Conservation (phyloP, 1,284 basidiomycete genomes). For the Ustilago trichophora region DNA sequence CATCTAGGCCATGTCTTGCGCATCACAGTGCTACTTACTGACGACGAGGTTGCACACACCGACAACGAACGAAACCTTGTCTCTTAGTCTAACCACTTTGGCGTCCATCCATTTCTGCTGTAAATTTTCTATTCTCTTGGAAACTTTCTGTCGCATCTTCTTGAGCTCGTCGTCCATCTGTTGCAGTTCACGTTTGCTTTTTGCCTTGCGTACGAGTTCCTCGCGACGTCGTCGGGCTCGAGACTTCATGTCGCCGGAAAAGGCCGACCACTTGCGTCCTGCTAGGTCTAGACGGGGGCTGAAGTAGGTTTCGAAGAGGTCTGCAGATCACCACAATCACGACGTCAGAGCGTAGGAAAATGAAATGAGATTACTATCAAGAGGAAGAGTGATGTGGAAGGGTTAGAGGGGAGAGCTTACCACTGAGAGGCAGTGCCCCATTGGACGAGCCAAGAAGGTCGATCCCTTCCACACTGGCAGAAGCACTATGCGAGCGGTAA, state of each 20-base stretch:
- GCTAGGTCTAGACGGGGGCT: conserved; percentile 89
- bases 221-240: conserved; percentile 71
- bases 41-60: conserved; percentile 73
- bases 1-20: no score
- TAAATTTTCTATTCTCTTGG: conserved; percentile 76
- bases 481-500: conserved; percentile 25
- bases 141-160: conserved; percentile 79
- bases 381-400: background rate
- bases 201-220: conserved; percentile 76
- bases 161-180: conserved; percentile 85
- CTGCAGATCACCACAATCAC: no score
- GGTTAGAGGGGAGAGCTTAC: background rate
- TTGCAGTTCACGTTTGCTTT: conserved; percentile 68
- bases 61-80: conserved; percentile 80
- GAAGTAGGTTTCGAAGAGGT: conserved; percentile 79
- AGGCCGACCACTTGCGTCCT: conserved; percentile 84
- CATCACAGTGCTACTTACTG: conserved; percentile 9
- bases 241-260: conserved; percentile 81
- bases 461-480: conserved; percentile 35
- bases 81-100: conserved; percentile 77
- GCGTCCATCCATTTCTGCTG: conserved; percentile 83
- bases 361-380: no score
- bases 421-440: conserved; percentile 21
- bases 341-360: no score
- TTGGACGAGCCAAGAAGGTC: conserved; percentile 27